These are phyloP conservation scores for Rhizopus arrhizus DNA, from an alignment of 371 early-diverging fungal species.

Conservation along the genomic window DNA sequence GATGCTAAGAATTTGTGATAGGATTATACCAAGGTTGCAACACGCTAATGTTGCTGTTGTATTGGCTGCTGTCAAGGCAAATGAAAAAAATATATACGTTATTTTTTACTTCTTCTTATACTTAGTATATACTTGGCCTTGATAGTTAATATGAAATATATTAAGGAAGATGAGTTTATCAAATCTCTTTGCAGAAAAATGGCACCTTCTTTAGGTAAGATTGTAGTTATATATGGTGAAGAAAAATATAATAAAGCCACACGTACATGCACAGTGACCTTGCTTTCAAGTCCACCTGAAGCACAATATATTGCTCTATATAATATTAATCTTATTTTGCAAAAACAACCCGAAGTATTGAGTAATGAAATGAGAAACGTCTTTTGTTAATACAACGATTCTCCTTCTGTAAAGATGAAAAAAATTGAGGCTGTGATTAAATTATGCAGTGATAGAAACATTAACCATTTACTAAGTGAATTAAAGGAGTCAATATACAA, in stretches of 20 bases:
- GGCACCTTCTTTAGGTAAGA: slow-evolving; percentile 87
- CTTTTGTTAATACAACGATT: slow-evolving; percentile 98
- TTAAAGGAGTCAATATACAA: slow-evolving; percentile 76
- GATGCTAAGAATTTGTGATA: slow-evolving; percentile 78
- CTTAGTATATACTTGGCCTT: slow-evolving; percentile 63
- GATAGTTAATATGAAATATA: slow-evolving; percentile 62
- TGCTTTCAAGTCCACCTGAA: slow-evolving; percentile 87
- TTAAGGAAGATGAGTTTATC: slow-evolving; percentile 69
- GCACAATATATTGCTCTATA: slow-evolving; percentile 96
- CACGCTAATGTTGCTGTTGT: slow-evolving; percentile 92
- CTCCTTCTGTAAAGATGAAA: slow-evolving; percentile 96
- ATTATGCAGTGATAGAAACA: slow-evolving; percentile 80
- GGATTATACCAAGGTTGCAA: slow-evolving; percentile 86
- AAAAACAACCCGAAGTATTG: slow-evolving; percentile 88
- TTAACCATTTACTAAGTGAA: slow-evolving; percentile 91
- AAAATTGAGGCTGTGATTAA: slow-evolving; percentile 95
- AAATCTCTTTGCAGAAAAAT: slow-evolving; percentile 75
- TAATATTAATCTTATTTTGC: slow-evolving; percentile 91
- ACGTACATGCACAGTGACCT: slow-evolving; percentile 87
- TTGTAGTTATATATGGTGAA: neutral
- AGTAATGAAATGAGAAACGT: slow-evolving; percentile 91
- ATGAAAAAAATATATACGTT: slow-evolving; percentile 32
- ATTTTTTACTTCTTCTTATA: slow-evolving; percentile 13
- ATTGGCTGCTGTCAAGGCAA: slow-evolving; percentile 75
- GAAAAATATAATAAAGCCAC: no score